These are phyloP conservation scores for Eleusine indica DNA, from an alignment of 176 grass and related monocot species.

Conservation along the genomic window DNA sequence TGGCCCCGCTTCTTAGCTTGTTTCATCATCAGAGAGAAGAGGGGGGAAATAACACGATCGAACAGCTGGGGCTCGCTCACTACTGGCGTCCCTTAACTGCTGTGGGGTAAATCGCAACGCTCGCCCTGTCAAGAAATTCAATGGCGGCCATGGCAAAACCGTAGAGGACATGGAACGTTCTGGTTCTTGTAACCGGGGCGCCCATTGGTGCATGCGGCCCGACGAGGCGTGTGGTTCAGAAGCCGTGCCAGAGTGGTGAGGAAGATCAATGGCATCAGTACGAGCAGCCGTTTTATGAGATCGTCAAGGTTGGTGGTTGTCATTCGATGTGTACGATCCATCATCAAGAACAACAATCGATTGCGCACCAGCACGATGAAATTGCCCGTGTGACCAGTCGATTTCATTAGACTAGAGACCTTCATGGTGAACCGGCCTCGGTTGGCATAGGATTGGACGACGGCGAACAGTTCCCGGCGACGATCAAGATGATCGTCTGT, in stretches of 20 bases:
- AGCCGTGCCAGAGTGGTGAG: background rate
- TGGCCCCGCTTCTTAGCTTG: background rate
- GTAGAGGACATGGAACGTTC: background rate
- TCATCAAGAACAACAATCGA: too few relatives aligned
- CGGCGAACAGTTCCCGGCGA: too few relatives aligned
- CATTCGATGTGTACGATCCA: too few relatives aligned
- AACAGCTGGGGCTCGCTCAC: background rate
- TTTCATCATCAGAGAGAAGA: background rate
- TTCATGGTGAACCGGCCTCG: too few relatives aligned
- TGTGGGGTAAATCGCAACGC: conserved; percentile 37
- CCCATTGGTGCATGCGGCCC: background rate
- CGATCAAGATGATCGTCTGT: too few relatives aligned
- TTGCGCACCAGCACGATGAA: too few relatives aligned
- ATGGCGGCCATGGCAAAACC: background rate
- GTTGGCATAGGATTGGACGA: too few relatives aligned
- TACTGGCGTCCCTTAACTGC: conserved; percentile 9
- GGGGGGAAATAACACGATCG: too few relatives aligned
- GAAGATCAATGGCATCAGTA: background rate
- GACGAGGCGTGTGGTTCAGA: background rate
- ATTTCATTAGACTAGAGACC: too few relatives aligned
- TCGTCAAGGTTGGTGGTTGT: background rate
- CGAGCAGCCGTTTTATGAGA: background rate
- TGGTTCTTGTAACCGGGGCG: background rate
- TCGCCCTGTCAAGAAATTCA: conserved; percentile 31
- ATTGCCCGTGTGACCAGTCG: too few relatives aligned